These are phyloP conservation scores for Saturnispora saitoi DNA, from an alignment of 805 yeast species.

Conservation along the genomic window DNA sequence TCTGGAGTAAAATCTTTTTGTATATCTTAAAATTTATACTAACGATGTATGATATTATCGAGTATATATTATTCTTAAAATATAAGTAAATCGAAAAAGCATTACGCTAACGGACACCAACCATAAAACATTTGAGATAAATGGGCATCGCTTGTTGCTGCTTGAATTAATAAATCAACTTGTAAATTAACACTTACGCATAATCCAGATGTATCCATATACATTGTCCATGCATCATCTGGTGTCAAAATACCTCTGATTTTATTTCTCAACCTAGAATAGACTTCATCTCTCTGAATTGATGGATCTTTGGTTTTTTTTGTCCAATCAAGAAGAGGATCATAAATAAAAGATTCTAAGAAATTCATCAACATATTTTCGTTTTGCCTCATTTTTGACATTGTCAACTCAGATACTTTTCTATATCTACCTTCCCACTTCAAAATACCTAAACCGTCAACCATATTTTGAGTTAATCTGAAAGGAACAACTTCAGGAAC, in stretches of 20 bases:
- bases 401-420: constrained; percentile 76
- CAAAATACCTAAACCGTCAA: constrained; percentile 77
- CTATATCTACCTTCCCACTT: constrained; percentile 89
- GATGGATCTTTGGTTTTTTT: constrained; percentile 22
- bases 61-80: neutral
- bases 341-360: constrained; percentile 86
- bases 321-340: constrained; percentile 79
- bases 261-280: constrained; percentile 66
- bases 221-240: constrained; percentile 37
- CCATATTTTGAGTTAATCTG: constrained; percentile 78
- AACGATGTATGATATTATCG: neutral
- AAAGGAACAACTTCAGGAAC: constrained; percentile 95
- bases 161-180: constrained; percentile 79
- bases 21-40: neutral
- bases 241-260: constrained; percentile 74
- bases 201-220: constrained; percentile 42
- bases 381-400: constrained; percentile 60
- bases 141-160: constrained; percentile 64
- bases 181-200: constrained; percentile 90
- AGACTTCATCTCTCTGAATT: constrained; percentile 39
- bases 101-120: constrained; percentile 58
- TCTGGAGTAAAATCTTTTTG: too few relatives aligned
- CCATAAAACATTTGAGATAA: constrained; percentile 87
- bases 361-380: constrained; percentile 84
- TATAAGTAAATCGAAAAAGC: too few relatives aligned